Conservation (phyloP, 2,329 filamentous ascomycete genomes). For the Talaromyces sp. region DNA sequence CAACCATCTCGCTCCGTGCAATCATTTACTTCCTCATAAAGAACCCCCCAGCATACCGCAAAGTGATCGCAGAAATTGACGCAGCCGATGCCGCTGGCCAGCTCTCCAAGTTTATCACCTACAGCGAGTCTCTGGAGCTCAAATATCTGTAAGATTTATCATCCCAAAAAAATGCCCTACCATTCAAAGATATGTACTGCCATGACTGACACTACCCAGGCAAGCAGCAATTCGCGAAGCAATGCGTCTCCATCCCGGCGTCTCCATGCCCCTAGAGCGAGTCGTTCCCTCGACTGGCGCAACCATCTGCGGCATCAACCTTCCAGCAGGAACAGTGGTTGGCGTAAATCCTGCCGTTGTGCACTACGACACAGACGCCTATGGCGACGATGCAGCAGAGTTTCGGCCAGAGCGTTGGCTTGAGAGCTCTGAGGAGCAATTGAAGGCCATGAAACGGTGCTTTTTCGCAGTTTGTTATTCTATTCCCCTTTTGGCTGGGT, state of each 20-base stretch:
- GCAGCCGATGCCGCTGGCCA: not conserved
- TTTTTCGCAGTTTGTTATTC: not conserved
- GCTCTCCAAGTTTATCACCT: not conserved
- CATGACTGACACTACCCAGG: not conserved
- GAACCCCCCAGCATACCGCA: not conserved
- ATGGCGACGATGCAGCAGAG: not conserved
- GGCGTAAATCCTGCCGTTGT: not conserved
- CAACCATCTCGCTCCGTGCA: not conserved
- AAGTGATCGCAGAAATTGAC: not conserved
- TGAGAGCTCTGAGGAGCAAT: not conserved
- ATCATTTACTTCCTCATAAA: not conserved
- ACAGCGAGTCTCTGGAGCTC: not conserved
- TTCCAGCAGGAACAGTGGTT: not conserved
- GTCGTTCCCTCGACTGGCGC: not conserved
- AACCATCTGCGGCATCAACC: not conserved
- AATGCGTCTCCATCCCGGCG: slow-evolving; percentile 5
- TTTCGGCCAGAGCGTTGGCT: not conserved
- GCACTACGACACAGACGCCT: not conserved
- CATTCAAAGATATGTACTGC: too few species aligned
- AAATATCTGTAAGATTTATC: not conserved
- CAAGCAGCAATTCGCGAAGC: not conserved
- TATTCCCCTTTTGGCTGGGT: not conserved
- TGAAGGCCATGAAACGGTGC: not conserved
- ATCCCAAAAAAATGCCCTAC: too few species aligned
- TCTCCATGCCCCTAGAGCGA: not conserved